Evolutionary conservation across 768 basidiomycete species (phyloP), one percentile per base, ranked within the genome.

Genomic region (Mycena metata): DNA sequence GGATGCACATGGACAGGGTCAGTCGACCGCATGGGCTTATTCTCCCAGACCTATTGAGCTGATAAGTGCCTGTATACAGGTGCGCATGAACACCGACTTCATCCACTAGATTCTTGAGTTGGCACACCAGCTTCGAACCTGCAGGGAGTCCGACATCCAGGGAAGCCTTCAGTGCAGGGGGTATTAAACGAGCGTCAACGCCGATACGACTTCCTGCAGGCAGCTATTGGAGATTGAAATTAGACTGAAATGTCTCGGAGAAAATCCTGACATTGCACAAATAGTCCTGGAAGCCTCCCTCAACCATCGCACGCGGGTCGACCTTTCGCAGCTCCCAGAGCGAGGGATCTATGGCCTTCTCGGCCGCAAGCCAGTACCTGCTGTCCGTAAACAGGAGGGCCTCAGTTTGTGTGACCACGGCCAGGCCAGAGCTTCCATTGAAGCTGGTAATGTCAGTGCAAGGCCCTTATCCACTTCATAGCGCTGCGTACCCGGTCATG

Each of bases 311-410:
- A 4, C 70, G 67, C 0, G 70, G 70, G 24, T 72, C 70, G 21
- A 69, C 21, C 50, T 72, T 72, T 9, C 64, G 52, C 5, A 72
- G 45, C 21, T 15, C 33, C 70, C 70, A 72, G 2, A 71, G 47
- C 1, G 43, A 15, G 7, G 73, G 46, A 74, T 89, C 87, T 45
- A 88, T 76, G 47, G 88, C 82, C 15, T 82, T 77, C 10, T 80
- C 79, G 17, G 88, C 88, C 69, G 89, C 89, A 16, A 85, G 70
- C 86, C 88, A 89, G 69, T 89, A 89, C 3, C 89, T 83, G 16
- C 89, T 87, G 73, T 89, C 88, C 21, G 83, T 83, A 51, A 89
- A 76, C 47, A 89, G 77, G 64, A 88, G 86, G 19, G 89, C 88
- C 6, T 80, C 76, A 15, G 77, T 81, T 73, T 81, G 80, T 5